Evolutionary conservation across 352 stramenopile species (phyloP).

Genomic region (Elongisporangium anandrum): DNA sequence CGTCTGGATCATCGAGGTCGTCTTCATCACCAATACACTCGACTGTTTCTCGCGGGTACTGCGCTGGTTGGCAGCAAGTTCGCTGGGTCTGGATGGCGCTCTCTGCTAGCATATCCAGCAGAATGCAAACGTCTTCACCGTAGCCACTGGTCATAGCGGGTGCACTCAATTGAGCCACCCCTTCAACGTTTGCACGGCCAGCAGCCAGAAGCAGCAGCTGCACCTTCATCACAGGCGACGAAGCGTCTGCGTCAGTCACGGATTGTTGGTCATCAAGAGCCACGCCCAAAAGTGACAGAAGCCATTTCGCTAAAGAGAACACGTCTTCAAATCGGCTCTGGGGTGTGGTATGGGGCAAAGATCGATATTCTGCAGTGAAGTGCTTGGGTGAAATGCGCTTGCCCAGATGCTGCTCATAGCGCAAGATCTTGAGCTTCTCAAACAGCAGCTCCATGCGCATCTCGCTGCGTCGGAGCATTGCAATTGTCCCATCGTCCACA

Average conservation of each 20-base stretch:
- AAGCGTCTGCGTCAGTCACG: conserved; percentile 1
- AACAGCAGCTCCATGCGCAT: conserved; percentile 64
- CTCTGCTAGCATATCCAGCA: conserved; percentile 44
- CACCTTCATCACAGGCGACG: conserved; percentile 19
- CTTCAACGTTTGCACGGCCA: conserved; percentile 33
- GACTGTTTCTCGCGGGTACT: conserved; percentile 34
- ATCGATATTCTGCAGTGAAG: conserved; percentile 31
- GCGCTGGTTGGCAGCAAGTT: conserved; percentile 10
- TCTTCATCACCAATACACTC: conserved; percentile 42
- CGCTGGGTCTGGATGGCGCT: conserved; percentile 21
- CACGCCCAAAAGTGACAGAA: conserved; percentile 29
- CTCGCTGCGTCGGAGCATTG: conserved; percentile 25
- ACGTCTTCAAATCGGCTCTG: conserved; percentile 49
- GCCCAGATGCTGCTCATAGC: conserved; percentile 31
- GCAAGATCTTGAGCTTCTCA: conserved; percentile 58
- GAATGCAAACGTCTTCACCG: conserved; percentile 44
- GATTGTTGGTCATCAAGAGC: conserved; percentile 10
- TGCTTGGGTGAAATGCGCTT: conserved; percentile 41
- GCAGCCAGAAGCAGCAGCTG: conserved; percentile 54
- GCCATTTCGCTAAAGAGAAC: conserved; percentile 29
- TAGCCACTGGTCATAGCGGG: conserved; percentile 32
- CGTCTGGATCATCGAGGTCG: conserved; percentile 33
- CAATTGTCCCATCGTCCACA: not conserved
- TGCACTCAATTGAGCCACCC: conserved; percentile 26
- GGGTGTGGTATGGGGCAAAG: conserved; percentile 9